These are phyloP conservation scores for Stephanodiscus triporus DNA, from an alignment of 108 stramenopile species.

Conservation along the genomic window DNA sequence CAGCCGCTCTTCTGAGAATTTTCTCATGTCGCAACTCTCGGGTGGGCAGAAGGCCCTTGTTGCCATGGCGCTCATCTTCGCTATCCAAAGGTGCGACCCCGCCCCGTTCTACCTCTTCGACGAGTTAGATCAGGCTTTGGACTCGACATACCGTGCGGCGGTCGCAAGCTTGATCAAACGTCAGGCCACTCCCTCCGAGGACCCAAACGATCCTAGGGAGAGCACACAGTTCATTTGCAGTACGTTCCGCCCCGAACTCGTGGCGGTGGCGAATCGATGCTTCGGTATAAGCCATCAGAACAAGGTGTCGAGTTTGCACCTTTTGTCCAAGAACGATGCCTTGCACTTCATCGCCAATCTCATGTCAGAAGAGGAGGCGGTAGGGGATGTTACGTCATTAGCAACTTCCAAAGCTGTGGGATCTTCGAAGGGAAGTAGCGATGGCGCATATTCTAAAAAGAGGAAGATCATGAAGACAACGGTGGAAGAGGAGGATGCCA, in stretches of 20 bases:
- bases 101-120: conserved; percentile 99
- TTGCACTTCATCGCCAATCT: conserved; percentile 88
- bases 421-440: conserved; percentile 8
- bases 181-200: conserved; percentile 88
- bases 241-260: conserved; percentile 98
- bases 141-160: conserved; percentile 93
- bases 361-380: conserved; percentile 85
- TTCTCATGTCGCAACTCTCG: conserved; percentile 92
- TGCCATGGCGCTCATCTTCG: conserved; percentile 98
- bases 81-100: conserved; percentile 98
- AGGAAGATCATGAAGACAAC: conserved; percentile 27
- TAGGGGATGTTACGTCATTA: conserved; percentile 69
- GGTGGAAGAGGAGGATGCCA: conserved; percentile 23
- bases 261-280: conserved; percentile 84
- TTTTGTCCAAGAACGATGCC: conserved; percentile 83
- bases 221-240: conserved; percentile 98
- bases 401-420: conserved; percentile 54
- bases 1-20: conserved; percentile 87
- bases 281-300: conserved; percentile 91
- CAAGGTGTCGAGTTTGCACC: conserved; percentile 85
- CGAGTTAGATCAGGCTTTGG: conserved; percentile 97
- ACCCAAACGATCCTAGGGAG: conserved; percentile 58
- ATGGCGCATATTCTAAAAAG: conserved; percentile 31
- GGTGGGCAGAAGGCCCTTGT: conserved; percentile 99
- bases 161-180: conserved; percentile 95